Evolutionary conservation across 345 rosid genomes (phyloP), one percentile per base, ranked within the genome.

Genomic region (Iberis pinnata): DNA sequence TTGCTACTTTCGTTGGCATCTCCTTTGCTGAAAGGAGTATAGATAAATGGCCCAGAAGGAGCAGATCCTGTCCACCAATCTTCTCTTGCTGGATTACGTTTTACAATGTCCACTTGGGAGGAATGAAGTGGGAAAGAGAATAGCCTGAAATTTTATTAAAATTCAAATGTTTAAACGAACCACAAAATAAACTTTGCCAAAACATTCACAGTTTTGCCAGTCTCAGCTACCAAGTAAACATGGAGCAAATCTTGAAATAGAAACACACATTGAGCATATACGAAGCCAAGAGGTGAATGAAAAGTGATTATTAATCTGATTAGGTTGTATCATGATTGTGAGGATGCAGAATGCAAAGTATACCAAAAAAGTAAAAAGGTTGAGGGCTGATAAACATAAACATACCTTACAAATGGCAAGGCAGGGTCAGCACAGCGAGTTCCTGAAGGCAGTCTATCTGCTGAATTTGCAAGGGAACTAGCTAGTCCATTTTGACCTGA

Each of bases 51-150:
- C 52, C 99, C 97, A 9, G 94, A 75, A 69, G 99, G 87, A 60
- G 93, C 99, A 75, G 95, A 75, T 53, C 94, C 97, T 31, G 75
- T 74, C 97, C 95, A 93, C 99, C 97, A 93, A 78, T 93, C 97
- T 65, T 83, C 94, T 67, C 89, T 80, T 43, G 77, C 88, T 44
- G 87, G 79, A 73, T 82, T 86, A 53, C 95, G 80, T 63, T 88
- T 86, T 56, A 83, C 75, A 38, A 93, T 82, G 63, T 86, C 88
- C 70, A 78, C 79, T 71, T 83, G 95, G 17, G 88, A 83, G 38
- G 88, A 68, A 68, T 80, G 88, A 44, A 77, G 71, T 53, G 99
- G 99, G 74, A 88, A 93, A 64, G 95, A 82, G 65, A 78, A 78
- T 53, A 93, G 49, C 72, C 99, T 93, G 78, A 58, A 68, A 72